Evolutionary conservation across 2,329 filamentous ascomycete species (phyloP), one percentile per base, ranked within the genome.

Genomic region (Fusarium napiforme): DNA sequence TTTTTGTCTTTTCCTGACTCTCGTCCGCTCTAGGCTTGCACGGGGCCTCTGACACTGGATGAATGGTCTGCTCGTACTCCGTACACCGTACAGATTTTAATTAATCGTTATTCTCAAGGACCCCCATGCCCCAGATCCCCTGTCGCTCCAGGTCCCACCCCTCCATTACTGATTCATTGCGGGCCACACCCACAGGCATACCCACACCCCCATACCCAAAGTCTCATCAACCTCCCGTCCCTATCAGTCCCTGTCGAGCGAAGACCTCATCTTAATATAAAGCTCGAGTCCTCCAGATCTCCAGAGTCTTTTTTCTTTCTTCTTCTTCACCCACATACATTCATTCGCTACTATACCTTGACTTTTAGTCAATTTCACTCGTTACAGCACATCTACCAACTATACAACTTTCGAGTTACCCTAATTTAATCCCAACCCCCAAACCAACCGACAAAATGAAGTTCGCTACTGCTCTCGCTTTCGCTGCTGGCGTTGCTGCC

Each of bases 361-460:
- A 75, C 76, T 75, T 73, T 68, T 70, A 77, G 76, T 78, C 76
- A 77, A 78, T 73, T 78, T 75, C 76, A 78, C 62, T 78, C 76
- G 59, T 78, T 78, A 68, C 64, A 78, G 64, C 64, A 72, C 65
- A 40, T 60, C 49, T 66, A 75, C 78, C 63, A 68, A 78, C 73
- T 77, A 58, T 10, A 73, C 69, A 75, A 77, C 73, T 79, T 82
- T 81, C 78, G 73, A 79, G 75, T 81, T 79, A 79, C 68, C 67
- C 81, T 84, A 76, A 84, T 83, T 79, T 80, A 68, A 68, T 81
- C 81, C 53, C 63, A 72, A 66, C 45, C 34, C 60, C 60, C 56
- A 64, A 53, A 37, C 36, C 37, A 71, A 61, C 80, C 84, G 84
- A 85, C 88, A 91, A 90, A 82, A 91, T 91, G 89, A 89, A 91